A percentile compares a stretch with the other conserved stretches of the same genome.
Conservation (phyloP, 2,329 filamentous ascomycete species). For the Talaromyces verruculosus region DNA sequence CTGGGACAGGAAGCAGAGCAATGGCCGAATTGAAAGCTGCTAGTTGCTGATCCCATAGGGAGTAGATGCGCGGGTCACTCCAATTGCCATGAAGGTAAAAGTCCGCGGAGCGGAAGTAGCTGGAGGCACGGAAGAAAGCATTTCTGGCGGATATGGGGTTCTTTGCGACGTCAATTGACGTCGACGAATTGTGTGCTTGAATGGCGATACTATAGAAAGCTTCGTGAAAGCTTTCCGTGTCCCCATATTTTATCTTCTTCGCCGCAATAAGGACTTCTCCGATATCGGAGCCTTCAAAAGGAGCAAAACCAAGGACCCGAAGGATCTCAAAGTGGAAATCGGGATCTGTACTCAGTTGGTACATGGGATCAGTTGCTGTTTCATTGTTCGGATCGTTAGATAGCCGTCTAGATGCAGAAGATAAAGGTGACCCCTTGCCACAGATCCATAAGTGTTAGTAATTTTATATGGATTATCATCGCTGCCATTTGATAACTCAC, state of each 20-base stretch:
- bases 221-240: slow-evolving; percentile 42
- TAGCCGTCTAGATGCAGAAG: not conserved
- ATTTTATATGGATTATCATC: not conserved
- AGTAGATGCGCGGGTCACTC: slow-evolving; percentile 41
- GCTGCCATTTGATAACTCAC: not conserved
- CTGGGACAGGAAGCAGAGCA: not conserved
- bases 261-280: slow-evolving; percentile 44
- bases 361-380: slow-evolving; percentile 4
- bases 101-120: slow-evolving; percentile 38
- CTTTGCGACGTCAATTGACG: slow-evolving; percentile 33
- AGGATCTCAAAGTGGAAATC: slow-evolving; percentile 46
- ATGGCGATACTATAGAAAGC: slow-evolving; percentile 33
- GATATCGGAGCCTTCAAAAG: slow-evolving; percentile 39
- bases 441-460: not conserved
- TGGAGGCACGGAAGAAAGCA: slow-evolving; percentile 41
- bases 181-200: not conserved
- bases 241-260: slow-evolving; percentile 37
- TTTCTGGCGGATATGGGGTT: slow-evolving; percentile 33
- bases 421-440: not conserved
- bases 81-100: slow-evolving; percentile 42
- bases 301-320: slow-evolving; percentile 42
- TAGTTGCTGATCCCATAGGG: slow-evolving; percentile 10
- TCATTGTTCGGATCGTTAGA: not conserved
- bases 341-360: slow-evolving; percentile 24
- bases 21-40: slow-evolving; percentile 12